Percentiles rank a stretch among this genome's conserved stretches.
Evolutionary conservation across 768 basidiomycete genomes (phyloP).

Genomic region (Naematelia encephala): DNA sequence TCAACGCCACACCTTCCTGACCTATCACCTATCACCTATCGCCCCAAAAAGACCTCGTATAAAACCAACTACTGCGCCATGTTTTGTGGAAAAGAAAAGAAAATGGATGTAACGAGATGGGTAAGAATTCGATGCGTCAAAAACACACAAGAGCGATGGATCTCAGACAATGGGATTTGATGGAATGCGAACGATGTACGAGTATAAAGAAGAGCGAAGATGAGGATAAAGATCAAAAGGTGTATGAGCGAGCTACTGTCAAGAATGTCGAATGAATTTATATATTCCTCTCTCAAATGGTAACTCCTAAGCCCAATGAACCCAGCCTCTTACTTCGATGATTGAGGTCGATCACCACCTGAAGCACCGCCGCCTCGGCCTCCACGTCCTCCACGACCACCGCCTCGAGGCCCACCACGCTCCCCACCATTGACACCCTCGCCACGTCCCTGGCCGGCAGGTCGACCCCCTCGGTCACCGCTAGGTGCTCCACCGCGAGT

Average conservation of each 20-base stretch:
- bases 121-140: too few species aligned
- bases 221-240: not conserved
- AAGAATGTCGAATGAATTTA: too few species aligned
- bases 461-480: slow-evolving; percentile 7
- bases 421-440: slow-evolving; percentile 16
- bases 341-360: slow-evolving; percentile 5
- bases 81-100: too few species aligned
- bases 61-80: not conserved
- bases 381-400: slow-evolving; percentile 12
- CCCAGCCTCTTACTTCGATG: not conserved
- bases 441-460: slow-evolving; percentile 4
- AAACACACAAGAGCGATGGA: too few species aligned
- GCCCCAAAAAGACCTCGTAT: too few species aligned
- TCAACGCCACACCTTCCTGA: too few species aligned
- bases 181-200: not conserved
- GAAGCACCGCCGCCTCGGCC: slow-evolving; percentile 7
- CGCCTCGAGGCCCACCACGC: slow-evolving; percentile 10
- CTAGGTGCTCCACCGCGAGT: slow-evolving; percentile 1
- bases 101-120: too few species aligned
- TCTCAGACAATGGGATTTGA: not conserved
- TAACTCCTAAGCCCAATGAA: too few species aligned
- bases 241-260: slow-evolving; percentile 1
- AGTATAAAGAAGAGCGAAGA: not conserved
- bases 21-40: not conserved
- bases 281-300: too few species aligned